Conservation (phyloP, 2,329 filamentous ascomycete genomes). For the Trichoderma sp. region DNA sequence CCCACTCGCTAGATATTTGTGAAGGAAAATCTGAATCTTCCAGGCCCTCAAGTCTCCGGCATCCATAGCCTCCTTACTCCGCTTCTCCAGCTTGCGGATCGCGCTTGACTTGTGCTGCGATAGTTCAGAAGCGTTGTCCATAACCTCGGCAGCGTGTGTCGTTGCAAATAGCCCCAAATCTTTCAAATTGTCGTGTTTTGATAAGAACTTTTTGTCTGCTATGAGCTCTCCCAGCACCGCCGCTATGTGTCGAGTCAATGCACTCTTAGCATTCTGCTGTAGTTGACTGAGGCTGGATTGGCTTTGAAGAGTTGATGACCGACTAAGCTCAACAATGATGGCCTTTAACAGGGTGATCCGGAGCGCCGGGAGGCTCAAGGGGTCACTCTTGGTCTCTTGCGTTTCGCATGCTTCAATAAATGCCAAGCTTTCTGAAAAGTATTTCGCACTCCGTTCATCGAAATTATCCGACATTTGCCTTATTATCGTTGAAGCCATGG, state of each 20-base stretch:
- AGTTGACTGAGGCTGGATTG: conserved; percentile 31
- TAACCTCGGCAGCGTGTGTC: conserved; percentile 34
- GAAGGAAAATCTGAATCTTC: conserved; percentile 48
- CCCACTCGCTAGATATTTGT: conserved; percentile 37
- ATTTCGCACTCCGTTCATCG: conserved; percentile 45
- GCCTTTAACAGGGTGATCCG: conserved; percentile 41
- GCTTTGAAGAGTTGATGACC: conserved; percentile 31
- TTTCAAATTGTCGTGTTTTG: conserved; percentile 26
- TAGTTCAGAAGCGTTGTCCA: conserved; percentile 28
- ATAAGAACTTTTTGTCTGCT: conserved; percentile 35
- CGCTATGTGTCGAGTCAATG: conserved; percentile 33
- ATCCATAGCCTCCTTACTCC: conserved; percentile 37
- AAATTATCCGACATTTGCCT: conserved; percentile 48
- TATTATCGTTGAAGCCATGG: conserved; percentile 36
- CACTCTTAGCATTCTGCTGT: conserved; percentile 29
- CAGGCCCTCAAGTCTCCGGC: conserved; percentile 45
- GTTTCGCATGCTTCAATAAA: conserved; percentile 32
- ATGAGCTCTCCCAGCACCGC: conserved; percentile 32
- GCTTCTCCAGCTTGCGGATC: conserved; percentile 39
- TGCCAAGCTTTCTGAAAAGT: conserved; percentile 36
- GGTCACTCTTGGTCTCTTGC: background rate
- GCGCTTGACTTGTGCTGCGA: conserved; percentile 35
- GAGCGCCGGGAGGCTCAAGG: conserved; percentile 31
- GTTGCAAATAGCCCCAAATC: conserved; percentile 37
- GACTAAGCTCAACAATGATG: conserved; percentile 33